Base-by-base conservation (phyloP, 2,329 filamentous ascomycete species). In the Sarocladium kiliense region DNA sequence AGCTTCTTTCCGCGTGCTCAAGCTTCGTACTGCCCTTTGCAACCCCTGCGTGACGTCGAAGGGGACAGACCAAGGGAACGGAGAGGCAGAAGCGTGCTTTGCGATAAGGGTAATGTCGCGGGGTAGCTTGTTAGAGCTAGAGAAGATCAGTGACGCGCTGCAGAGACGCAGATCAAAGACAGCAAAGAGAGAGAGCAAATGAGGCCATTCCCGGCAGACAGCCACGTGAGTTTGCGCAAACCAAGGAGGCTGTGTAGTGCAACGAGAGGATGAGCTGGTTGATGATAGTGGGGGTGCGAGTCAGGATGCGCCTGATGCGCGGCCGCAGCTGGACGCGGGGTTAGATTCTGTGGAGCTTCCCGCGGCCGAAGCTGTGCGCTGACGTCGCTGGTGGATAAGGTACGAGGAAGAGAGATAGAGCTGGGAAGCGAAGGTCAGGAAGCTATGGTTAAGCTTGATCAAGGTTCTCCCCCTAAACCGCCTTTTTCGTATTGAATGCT, bases 401-500 rank as follows among this genome's bases (percentile, higher is more conserved):
- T 30, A 47, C 4, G 21, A 27, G 11, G 44, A 27, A 44, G 23
- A 16, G 3, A 12, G 7, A 7, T 16, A 6, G 7, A 23, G n/a
- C n/a, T 30, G 10, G 3, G 14, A 30, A 27, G 21, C 11, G 9
- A 27, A 10, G 25, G 5, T 6, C 7, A 12, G 3, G 19, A 23
- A 44, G 25, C 44, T 27, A 27, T 47, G 12, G 7, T 47, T 47
- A 47, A 30, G 41, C 19, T 30, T 26, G 23, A 47, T 47, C 4
- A 4, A 7, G 12, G 21, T 21, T 25, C 10, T 12, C 12, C 12
- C 44, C 44, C 25, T n/a, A 27, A 30, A 47, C 44, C n/a, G 25
- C 44, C 44, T 16, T 27, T 47, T 47, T 47, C 27, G n/a, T 47
- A 47, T 47, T 30, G 9, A 47, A 23, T 47, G 44, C 44, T 47